A percentile compares a stretch with the other conserved stretches of the same genome.
These are phyloP conservation scores for Artomyces pyxidatus DNA, from an alignment of 768 basidiomycete genomes.

Conservation along the genomic window DNA sequence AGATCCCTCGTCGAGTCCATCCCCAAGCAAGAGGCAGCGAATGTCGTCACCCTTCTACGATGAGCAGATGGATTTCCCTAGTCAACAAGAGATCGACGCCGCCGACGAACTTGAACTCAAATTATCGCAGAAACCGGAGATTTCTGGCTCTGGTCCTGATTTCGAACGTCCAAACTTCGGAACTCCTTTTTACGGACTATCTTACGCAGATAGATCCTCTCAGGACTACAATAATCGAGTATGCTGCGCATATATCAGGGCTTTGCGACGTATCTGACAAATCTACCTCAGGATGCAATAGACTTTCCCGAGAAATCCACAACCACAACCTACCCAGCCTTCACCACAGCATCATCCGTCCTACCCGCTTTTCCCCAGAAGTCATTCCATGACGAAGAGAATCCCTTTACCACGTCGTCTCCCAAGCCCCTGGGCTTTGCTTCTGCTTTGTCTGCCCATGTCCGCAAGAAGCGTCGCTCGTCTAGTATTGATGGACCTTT, in stretches of 20 bases:
- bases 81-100: slow-evolving; percentile 28
- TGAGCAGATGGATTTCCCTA: slow-evolving; percentile 28
- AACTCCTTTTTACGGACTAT: no score
- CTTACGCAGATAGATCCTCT: no score
- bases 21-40: slow-evolving; percentile 48
- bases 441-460: neutral
- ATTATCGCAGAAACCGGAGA: slow-evolving; percentile 1
- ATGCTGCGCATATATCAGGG: no score
- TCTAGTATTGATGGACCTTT: neutral
- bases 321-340: no score
- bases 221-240: no score
- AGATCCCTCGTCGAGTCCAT: slow-evolving; percentile 25
- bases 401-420: neutral
- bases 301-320: no score
- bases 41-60: slow-evolving; percentile 60
- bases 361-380: no score
- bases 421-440: neutral
- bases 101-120: slow-evolving; percentile 3
- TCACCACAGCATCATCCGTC: no score
- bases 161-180: neutral
- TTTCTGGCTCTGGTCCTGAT: neutral
- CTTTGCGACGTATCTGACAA: no score
- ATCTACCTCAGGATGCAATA: no score
- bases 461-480: neutral
- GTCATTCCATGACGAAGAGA: neutral